Conservation (phyloP, 192 early-diverging fungal species). For the Haplosporangium gracile region DNA sequence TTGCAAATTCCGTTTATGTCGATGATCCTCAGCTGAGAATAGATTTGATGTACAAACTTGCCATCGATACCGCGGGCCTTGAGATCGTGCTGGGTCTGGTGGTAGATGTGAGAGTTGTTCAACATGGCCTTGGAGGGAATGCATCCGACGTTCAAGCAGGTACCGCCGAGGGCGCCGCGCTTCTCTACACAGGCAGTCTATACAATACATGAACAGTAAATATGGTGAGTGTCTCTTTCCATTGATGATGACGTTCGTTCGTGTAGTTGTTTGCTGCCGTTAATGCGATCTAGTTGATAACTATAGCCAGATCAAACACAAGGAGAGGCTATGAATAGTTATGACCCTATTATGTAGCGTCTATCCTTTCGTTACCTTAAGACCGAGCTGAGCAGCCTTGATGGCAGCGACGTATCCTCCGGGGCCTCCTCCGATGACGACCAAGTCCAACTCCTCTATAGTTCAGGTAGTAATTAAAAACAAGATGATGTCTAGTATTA, state of each 20-base stretch:
- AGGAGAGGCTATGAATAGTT: not conserved
- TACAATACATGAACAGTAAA: not conserved
- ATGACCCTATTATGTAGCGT: not conserved
- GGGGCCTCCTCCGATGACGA: constrained; percentile 96
- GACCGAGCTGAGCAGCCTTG: constrained; percentile 97
- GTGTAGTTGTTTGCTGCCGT: not conserved
- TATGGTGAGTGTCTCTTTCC: not conserved
- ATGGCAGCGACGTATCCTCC: constrained; percentile 99
- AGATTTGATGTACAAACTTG: constrained; percentile 31
- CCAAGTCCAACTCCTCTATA: constrained; percentile 78
- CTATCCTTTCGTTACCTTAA: constrained; percentile 77
- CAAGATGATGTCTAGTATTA: constrained; percentile 13
- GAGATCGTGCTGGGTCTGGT: constrained; percentile 93
- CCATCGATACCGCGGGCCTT: constrained; percentile 94
- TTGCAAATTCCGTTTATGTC: not conserved
- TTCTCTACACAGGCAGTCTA: constrained; percentile 98
- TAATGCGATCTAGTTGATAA: not conserved
- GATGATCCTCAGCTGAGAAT: not conserved
- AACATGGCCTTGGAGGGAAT: constrained; percentile 99
- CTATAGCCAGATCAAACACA: not conserved
- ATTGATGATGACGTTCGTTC: not conserved
- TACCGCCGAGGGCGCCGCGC: constrained; percentile 95
- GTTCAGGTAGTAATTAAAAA: not conserved
- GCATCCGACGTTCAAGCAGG: constrained; percentile 99
- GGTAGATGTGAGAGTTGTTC: constrained; percentile 98